phyloP scores from a whole-genome alignment of 345 rosid genomes.

The Clarkia xantiana region DNA sequence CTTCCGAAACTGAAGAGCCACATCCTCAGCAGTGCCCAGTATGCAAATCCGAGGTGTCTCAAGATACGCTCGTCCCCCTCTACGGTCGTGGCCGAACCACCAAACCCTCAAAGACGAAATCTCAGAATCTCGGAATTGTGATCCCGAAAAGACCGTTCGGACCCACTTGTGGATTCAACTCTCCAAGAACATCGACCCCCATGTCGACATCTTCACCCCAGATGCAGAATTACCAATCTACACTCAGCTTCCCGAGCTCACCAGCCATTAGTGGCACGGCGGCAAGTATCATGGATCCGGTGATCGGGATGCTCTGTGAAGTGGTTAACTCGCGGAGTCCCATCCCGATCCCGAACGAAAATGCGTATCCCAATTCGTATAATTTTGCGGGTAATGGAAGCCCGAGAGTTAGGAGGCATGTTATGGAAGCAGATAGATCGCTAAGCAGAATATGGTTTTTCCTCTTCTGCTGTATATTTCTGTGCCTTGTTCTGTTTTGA shows the following conservation, averaged over 20 bases:
- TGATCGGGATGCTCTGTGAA: slow-evolving; percentile 23
- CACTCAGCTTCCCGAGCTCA: neutral
- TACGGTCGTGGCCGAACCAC: slow-evolving; percentile 24
- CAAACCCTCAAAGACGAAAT: slow-evolving; percentile 9
- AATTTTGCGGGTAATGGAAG: slow-evolving; percentile 15
- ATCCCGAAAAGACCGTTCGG: slow-evolving; percentile 17
- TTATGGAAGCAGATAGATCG: slow-evolving; percentile 29
- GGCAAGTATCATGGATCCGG: slow-evolving; percentile 11
- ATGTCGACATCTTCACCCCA: slow-evolving; percentile 1
- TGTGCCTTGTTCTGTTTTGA: slow-evolving; percentile 30
- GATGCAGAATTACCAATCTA: neutral
- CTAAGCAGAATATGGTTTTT: slow-evolving; percentile 33
- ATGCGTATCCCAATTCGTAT: slow-evolving; percentile 16
- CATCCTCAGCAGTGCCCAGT: slow-evolving; percentile 30
- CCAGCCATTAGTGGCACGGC: slow-evolving; percentile 2
- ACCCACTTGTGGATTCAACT: slow-evolving; percentile 7
- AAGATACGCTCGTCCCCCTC: slow-evolving; percentile 27
- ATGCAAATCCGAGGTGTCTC: slow-evolving; percentile 26
- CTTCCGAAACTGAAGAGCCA: slow-evolving; percentile 14
- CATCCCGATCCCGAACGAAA: neutral
- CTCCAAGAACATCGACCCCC: slow-evolving; percentile 9
- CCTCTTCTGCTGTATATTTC: slow-evolving; percentile 26
- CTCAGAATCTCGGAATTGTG: slow-evolving; percentile 13
- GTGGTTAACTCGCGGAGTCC: slow-evolving; percentile 15
- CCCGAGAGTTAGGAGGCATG: slow-evolving; percentile 28